These are phyloP conservation scores for Vitellaria paradoxa DNA, from an alignment of 179 eudicot genomes.

Conservation along the genomic window DNA sequence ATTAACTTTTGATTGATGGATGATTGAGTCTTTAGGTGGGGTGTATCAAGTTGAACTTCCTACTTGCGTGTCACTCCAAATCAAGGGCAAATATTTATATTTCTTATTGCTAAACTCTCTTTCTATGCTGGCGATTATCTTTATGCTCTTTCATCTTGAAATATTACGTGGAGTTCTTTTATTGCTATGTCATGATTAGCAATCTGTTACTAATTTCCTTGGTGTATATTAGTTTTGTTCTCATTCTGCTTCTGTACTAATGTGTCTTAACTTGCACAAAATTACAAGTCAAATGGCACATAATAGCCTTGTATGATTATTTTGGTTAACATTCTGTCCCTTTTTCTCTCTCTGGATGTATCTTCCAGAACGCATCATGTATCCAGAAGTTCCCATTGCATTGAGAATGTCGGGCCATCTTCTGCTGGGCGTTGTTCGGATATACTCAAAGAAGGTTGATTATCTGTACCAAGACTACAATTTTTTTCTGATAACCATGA, in stretches of 20 bases:
- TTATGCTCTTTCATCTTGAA: too few relatives aligned
- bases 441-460: slow-evolving; percentile 71
- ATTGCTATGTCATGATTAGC: background rate
- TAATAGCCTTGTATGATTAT: background rate
- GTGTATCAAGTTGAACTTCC: too few relatives aligned
- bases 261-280: background rate
- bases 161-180: too few relatives aligned
- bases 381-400: slow-evolving; percentile 90
- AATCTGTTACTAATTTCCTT: background rate
- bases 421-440: slow-evolving; percentile 72
- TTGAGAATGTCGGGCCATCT: slow-evolving; percentile 90
- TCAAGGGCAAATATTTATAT: too few relatives aligned
- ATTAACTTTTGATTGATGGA: too few relatives aligned
- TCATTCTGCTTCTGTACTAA: background rate
- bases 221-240: background rate
- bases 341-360: background rate
- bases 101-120: too few relatives aligned
- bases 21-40: too few relatives aligned
- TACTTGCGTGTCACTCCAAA: too few relatives aligned
- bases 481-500: slow-evolving; percentile 39
- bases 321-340: background rate
- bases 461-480: slow-evolving; percentile 79
- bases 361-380: slow-evolving; percentile 66
- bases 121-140: too few relatives aligned
- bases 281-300: background rate